Base-by-base conservation (phyloP, 139 green algal genomes). In the Volvox reticuliferus region DNA sequence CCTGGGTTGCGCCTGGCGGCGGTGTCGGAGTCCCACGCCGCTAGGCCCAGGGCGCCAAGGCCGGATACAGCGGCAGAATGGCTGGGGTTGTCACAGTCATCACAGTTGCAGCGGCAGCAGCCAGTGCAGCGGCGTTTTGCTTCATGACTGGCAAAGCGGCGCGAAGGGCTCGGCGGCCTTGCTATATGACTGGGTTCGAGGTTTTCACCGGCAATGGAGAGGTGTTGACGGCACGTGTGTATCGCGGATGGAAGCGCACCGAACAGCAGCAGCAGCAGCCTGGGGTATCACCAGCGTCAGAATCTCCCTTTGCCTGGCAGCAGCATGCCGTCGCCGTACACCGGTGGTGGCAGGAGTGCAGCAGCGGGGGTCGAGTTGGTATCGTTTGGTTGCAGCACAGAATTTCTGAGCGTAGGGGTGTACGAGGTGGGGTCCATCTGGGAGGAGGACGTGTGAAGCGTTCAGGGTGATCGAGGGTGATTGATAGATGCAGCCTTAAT, bases 131-230 rank as follows among this genome's bases (percentile, higher is more conserved):
- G 83, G 83, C 36, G 28, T 91, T 61, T 75, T 91, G 19, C 35
- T 91, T 33, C 77, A 86, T 77, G 77, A 44, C 24, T 98, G 96
- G 96, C 86, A 95, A 28, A 93, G 94, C 12, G 95, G 93, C 32
- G 94, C 92, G 1, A 95, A 98, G 55, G 97, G 97, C 6, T 90
- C 91, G 36, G 97, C 97, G 0, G 95, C 95, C 9, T 89, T 99
- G 36, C 88, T 98, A 18, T 98, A 95, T 91, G 91, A 96, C 90
- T 99, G 96, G 95, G 93, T 63, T 98, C 6, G 96, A 98, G 89
- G 94, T 97, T 1, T 96, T 95, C 78, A 93, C 91, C 30, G 93
- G 88, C 26, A 89, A 21, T 16, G 94, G 94, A 32, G 93, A 96
- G 89, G 94, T 95, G 76, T 93, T 99, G 26, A 95, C 91, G 63